Conservation (phyloP, 176 grass and related monocot genomes). For the Oryza coarctata region DNA sequence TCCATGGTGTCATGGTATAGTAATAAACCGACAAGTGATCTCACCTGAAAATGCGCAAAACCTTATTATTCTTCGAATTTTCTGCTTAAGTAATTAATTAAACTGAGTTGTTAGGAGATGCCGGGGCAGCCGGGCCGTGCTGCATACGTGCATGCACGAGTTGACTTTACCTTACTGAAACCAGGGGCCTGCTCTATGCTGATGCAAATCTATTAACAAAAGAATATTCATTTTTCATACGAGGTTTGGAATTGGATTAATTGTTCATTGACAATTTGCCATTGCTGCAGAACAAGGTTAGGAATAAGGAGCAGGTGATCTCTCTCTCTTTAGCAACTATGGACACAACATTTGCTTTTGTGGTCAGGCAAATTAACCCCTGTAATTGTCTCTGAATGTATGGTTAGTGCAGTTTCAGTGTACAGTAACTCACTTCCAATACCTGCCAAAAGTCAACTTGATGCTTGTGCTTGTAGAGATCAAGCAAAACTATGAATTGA, state of each 20-base stretch:
- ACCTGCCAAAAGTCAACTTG: constrained; percentile 23
- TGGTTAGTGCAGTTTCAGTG: constrained; percentile 13
- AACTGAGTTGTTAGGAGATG: constrained; percentile 37
- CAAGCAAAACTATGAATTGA: neutral
- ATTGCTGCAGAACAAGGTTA: neutral
- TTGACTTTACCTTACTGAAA: constrained; percentile 28
- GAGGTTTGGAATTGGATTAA: neutral
- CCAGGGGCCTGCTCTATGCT: constrained; percentile 7
- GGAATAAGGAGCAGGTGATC: neutral
- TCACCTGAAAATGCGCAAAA: neutral
- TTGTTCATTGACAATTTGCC: neutral
- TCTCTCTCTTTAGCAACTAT: neutral
- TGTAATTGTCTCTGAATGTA: constrained; percentile 2
- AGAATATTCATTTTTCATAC: neutral
- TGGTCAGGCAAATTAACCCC: neutral
- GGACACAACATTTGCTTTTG: neutral
- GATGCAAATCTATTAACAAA: neutral
- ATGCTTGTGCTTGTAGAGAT: constrained; percentile 24
- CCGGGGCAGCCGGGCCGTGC: neutral
- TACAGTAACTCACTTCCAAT: neutral
- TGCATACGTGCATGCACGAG: constrained; percentile 24
- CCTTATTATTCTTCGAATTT: neutral
- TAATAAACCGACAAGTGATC: constrained; percentile 16
- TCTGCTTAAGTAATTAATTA: constrained; percentile 15
- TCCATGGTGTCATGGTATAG: constrained; percentile 14